Evolutionary conservation across 306 rosid species (phyloP), one percentile per base, ranked within the genome.

Genomic region (Lablab purpureus): DNA sequence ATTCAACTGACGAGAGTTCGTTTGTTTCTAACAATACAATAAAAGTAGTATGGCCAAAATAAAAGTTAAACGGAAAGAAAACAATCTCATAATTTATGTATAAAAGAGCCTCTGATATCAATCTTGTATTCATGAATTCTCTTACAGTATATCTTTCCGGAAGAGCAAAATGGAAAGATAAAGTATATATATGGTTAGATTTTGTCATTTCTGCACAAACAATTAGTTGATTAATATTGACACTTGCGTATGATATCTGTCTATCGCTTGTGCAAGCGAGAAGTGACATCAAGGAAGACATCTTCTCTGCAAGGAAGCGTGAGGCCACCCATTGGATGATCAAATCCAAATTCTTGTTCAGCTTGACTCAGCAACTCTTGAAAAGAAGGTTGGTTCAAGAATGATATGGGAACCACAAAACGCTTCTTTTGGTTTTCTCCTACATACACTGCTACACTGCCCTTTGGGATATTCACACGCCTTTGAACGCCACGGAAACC

Each of bases 391-490:
- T 64, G 69, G 69, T 34, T 34, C 69, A 64, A 64, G 69, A 34
- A 64, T 34, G 69, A 34, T 64, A 64, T 64, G 46, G 69, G 69
- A 32, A 64, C 23, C 69, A 64, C 69, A 64, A 64, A 64, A 22
- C 69, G 46, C 9, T 64, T 64, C 69, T 64, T 34, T 10, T 64
- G 46, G 23, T 10, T 64, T 64, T 64, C 69, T 64, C 47, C 69
- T n/a, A 64, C 69, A 32, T 64, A 64, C 46, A 64, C 69, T 64
- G 69, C 69, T 64, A 64, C 23, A n/a, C 69, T n/a, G 15, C 69
- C 47, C 69, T 64, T 64, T 64, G 69, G 82, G 34, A 81, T 71
- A 56, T 66, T 50, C 23, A 27, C 37, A 51, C 45, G 28, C 82
- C 52, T 46, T 50, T 55, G 34, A 74, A 78, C 2, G 23, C 68